Evolutionary conservation across 805 yeast genomes (phyloP).

Genomic region (Starmerella sp.): DNA sequence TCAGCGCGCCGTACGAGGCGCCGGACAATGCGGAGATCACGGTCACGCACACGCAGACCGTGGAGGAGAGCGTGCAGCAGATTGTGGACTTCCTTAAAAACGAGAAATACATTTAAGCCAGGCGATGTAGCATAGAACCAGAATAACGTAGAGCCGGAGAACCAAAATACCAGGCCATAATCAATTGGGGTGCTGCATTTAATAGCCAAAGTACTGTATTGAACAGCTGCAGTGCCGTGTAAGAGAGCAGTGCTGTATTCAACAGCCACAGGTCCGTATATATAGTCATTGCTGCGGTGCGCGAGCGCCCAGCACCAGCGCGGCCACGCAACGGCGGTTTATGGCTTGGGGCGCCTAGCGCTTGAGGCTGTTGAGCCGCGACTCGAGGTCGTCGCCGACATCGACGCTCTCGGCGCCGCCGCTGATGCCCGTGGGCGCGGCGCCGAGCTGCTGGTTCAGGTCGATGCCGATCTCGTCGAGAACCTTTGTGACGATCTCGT

Average conservation of each 20-base stretch:
- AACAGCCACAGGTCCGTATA: no score
- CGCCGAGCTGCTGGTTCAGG: conserved; percentile 41
- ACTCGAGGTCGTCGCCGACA: conserved; percentile 79
- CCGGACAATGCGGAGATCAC: conserved; percentile 79
- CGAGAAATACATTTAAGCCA: conserved; percentile 16
- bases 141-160: no score
- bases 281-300: no score
- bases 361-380: conserved; percentile 72
- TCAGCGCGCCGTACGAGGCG: conserved; percentile 91
- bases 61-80: conserved; percentile 70
- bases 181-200: no score
- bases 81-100: conserved; percentile 46
- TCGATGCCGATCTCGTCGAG: conserved; percentile 94
- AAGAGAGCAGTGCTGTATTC: not conserved
- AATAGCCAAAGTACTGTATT: not conserved
- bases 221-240: not conserved
- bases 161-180: no score
- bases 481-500: conserved; percentile 81
- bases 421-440: conserved; percentile 41
- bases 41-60: conserved; percentile 56
- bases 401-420: conserved; percentile 25
- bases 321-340: no score
- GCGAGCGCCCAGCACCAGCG: no score
- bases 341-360: conserved; percentile 27
- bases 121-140: no score